These are phyloP conservation scores for Fusarium falciforme DNA, from an alignment of 2,329 filamentous ascomycete genomes.

Conservation along the genomic window DNA sequence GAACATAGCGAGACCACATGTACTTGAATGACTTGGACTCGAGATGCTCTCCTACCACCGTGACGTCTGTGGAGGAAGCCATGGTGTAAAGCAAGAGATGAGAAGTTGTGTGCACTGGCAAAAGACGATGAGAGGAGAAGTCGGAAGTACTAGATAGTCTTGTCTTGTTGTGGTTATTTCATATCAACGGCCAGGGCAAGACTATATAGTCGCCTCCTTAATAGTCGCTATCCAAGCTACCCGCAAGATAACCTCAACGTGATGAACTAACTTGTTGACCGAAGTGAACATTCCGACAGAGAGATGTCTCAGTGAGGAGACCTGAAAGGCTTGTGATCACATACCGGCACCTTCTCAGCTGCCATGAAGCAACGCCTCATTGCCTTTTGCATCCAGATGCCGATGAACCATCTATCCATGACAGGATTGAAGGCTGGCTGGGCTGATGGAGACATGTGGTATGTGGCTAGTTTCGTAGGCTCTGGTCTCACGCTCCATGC, in stretches of 20 bases:
- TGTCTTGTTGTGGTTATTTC: not conserved
- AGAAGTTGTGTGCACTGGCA: not conserved
- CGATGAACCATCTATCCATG: not conserved
- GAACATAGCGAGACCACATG: constrained; percentile 26
- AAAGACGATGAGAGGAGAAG: not conserved
- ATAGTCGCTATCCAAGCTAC: not conserved
- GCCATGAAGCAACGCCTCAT: not conserved
- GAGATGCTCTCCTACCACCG: not conserved
- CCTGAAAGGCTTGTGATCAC: not conserved
- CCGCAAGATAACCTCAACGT: not conserved
- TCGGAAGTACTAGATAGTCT: not conserved
- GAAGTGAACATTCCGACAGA: not conserved
- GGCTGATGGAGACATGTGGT: not conserved
- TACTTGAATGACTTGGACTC: constrained; percentile 19
- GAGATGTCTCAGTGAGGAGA: not conserved
- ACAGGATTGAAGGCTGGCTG: not conserved
- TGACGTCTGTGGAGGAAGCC: not conserved
- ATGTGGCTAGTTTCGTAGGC: constrained; percentile 6
- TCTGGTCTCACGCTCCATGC: not conserved
- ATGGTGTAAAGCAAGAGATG: not conserved
- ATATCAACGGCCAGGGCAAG: not conserved
- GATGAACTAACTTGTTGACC: not conserved
- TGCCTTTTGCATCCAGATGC: not conserved
- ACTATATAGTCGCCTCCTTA: not conserved
- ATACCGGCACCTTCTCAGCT: constrained; percentile 1